phyloP scores from a whole-genome alignment of 371 early-diverging fungal species.

The Zopfochytrium polystomum region DNA sequence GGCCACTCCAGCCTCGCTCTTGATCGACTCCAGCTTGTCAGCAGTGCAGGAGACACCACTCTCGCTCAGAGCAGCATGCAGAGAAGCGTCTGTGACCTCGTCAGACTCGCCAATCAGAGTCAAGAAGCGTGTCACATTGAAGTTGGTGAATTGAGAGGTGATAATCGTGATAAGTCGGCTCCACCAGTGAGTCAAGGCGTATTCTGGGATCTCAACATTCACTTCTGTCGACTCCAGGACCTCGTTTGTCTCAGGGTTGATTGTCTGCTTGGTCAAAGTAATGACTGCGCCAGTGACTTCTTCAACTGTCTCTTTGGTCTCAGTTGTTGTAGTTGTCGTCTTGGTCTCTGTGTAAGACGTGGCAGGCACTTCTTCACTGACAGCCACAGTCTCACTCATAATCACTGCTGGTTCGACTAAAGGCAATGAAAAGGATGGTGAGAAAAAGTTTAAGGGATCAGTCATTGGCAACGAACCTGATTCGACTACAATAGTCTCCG shows the following conservation, averaged over 20 bases:
- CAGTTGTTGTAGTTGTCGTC: no score
- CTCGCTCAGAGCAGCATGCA: background rate
- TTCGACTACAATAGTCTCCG: no score
- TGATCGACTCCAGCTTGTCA: background rate
- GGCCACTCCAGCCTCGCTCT: background rate
- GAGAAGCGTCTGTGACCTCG: background rate
- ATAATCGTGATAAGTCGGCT: background rate
- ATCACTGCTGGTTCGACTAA: no score
- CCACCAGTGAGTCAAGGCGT: background rate
- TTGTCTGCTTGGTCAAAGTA: background rate
- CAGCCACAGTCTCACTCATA: no score
- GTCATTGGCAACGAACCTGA: no score
- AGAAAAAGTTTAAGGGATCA: no score
- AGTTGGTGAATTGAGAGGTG: background rate
- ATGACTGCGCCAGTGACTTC: no score
- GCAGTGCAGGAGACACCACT: background rate
- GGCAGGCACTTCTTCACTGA: no score
- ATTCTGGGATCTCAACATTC: background rate
- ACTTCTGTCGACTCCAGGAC: background rate
- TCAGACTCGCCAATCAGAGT: background rate
- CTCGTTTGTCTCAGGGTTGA: background rate
- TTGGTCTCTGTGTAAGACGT: no score
- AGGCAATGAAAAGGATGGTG: no score
- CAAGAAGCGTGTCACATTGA: background rate
- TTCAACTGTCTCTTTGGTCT: no score